Percentiles rank a stretch among this genome's conserved stretches.
phyloP scores from a whole-genome alignment of 2,329 filamentous ascomycete species.

The Penicillium verrucosum region DNA sequence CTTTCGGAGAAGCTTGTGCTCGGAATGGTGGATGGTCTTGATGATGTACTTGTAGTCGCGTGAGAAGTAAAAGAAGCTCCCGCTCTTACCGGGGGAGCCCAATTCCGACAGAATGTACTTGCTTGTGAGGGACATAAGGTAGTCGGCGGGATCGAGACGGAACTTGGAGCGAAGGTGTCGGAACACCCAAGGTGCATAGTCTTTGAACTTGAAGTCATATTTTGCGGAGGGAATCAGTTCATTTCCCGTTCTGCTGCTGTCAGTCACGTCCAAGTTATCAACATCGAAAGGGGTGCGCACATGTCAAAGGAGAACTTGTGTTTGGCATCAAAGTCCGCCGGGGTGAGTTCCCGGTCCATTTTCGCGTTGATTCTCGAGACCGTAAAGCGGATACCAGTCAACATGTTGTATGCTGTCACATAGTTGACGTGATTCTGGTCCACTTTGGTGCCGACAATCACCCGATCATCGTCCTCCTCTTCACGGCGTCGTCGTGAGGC shows the following conservation, averaged over 20 bases:
- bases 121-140: constrained; percentile 94
- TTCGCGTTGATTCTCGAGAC: constrained; percentile 97
- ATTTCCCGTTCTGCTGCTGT: constrained; percentile 71
- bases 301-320: constrained; percentile 99
- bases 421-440: constrained; percentile 97
- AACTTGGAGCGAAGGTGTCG: constrained; percentile 85
- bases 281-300: constrained; percentile 51
- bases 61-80: constrained; percentile 99
- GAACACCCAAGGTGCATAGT: constrained; percentile 99
- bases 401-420: constrained; percentile 98
- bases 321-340: constrained; percentile 87
- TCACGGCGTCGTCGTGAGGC: constrained; percentile 79
- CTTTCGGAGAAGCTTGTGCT: constrained; percentile 54
- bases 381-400: constrained; percentile 95
- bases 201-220: constrained; percentile 99
- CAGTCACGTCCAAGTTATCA: constrained; percentile 28
- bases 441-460: constrained; percentile 94
- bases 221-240: constrained; percentile 96
- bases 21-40: constrained; percentile 96
- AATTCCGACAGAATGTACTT: constrained; percentile 98
- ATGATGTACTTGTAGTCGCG: constrained; percentile 99
- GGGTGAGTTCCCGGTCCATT: constrained; percentile 82
- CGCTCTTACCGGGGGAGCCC: constrained; percentile 94
- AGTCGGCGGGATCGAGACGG: constrained; percentile 91
- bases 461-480: constrained; percentile 83